Percentiles rank a stretch among this genome's conserved stretches.
Conservation (phyloP, 2,329 filamentous ascomycete species). For the Thelonectria discophora region DNA sequence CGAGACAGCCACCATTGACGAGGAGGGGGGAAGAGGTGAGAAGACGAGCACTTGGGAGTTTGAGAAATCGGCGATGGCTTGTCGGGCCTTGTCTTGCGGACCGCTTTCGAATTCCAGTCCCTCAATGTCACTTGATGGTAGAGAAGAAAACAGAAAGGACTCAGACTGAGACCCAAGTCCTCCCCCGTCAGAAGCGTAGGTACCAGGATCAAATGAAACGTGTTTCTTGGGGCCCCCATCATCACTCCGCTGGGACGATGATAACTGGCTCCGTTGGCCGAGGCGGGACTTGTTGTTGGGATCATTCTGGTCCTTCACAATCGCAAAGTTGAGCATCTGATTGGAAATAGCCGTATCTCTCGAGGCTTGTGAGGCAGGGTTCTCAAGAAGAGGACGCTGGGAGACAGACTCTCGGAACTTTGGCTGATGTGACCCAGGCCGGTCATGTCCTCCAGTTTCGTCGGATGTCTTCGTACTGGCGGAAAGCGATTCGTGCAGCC, state of each 20-base stretch:
- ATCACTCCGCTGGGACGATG: conserved; percentile 59
- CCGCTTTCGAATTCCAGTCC: conserved; percentile 12
- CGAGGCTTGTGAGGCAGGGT: not conserved
- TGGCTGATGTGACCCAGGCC: conserved; percentile 11
- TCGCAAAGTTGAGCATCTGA: conserved; percentile 68
- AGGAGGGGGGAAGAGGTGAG: conserved; percentile 42
- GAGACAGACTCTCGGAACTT: conserved; percentile 11
- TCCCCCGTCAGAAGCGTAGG: conserved; percentile 15
- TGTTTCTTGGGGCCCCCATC: conserved; percentile 39
- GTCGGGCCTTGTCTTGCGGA: conserved; percentile 24
- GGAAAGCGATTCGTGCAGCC: conserved; percentile 1
- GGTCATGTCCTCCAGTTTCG: conserved; percentile 17
- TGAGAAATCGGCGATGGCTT: conserved; percentile 26
- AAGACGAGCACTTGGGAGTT: conserved; percentile 35
- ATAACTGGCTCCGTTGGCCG: conserved; percentile 66
- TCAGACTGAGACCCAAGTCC: conserved; percentile 16
- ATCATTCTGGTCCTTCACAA: conserved; percentile 80
- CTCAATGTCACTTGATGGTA: conserved; percentile 23
- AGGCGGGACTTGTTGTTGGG: conserved; percentile 69
- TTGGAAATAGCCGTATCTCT: conserved; percentile 44
- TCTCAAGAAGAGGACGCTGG: conserved; percentile 16
- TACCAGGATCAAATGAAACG: conserved; percentile 35
- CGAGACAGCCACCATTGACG: conserved; percentile 29
- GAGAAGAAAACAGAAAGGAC: conserved; percentile 27
- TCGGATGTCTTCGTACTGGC: not conserved